Base-by-base conservation (phyloP, 164 flowering plant genomes). In the Santalum album region DNA sequence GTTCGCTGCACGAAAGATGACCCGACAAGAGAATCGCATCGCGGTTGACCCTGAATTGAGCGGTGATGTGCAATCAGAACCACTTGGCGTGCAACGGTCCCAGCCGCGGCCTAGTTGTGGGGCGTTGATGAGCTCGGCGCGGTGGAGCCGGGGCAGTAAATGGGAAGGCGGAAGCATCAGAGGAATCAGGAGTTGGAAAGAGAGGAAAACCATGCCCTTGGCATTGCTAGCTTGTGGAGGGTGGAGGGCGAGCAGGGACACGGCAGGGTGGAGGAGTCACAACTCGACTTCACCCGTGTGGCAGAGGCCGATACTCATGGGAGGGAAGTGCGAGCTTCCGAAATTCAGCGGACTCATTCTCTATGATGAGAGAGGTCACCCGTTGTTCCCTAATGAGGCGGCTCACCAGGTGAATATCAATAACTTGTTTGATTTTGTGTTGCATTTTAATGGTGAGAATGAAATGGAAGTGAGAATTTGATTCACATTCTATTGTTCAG, bases 221-320 rank as follows among this genome's bases (percentile, higher is more conserved):
- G 49, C 44, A 65, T 12, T 77, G 70, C 2, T 51, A 74, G 63
- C 71, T 67, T 2, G 71, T 55, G 17, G 57, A 47, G 35, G 63
- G 42, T 12, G 17, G 51, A 6, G 7, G 9, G 32, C 62, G 23
- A 15, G 25, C n/a, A 2, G 69, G 44, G 3, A n/a, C n/a, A n/a
- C n/a, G n/a, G 59, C 60, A 14, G 65, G 72, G 29, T 60, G 77
- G 76, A 65, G 55, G 44, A 73, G 81, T 58, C 77, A 63, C 45
- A 66, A 72, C 59, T 71, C 81, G 0, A 53, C 14, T 20, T 69
- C 84, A 1, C 88, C 95, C 2, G 84, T 87, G 56, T 90, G 97
- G 97, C 88, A 90, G 59, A 72, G 87, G 65, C 92, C 90, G 0
- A 90, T 90, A 43, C 73, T 90, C 7, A 87, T 87, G 84, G 87